A percentile compares a stretch with the other conserved stretches of the same genome.
Conservation (phyloP, 2,329 filamentous ascomycete genomes). For the Paraphoma chrysanthemicola region DNA sequence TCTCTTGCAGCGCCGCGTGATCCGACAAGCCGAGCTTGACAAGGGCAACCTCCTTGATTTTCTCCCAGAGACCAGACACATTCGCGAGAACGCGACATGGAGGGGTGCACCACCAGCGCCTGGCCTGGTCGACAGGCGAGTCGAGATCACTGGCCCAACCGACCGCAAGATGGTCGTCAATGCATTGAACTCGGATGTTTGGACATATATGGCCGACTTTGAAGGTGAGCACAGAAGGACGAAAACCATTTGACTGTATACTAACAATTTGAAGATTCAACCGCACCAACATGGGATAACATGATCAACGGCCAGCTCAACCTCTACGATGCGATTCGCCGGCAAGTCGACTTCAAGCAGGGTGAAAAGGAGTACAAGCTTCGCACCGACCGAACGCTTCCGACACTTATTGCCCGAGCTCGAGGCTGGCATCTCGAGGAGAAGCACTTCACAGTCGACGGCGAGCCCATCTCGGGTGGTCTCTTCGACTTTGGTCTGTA, state of each 20-base stretch:
- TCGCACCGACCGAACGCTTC: slow-evolving; percentile 83
- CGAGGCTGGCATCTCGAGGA: slow-evolving; percentile 98
- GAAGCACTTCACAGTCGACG: slow-evolving; percentile 96
- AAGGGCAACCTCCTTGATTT: slow-evolving; percentile 89
- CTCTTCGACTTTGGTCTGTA: slow-evolving; percentile 98
- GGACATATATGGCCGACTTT: slow-evolving; percentile 99
- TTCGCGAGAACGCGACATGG: slow-evolving; percentile 94
- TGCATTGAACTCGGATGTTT: slow-evolving; percentile 92
- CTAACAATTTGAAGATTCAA: slow-evolving; percentile 72
- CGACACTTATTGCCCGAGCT: slow-evolving; percentile 92
- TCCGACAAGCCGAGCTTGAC: slow-evolving; percentile 92
- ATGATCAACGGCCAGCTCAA: slow-evolving; percentile 99
- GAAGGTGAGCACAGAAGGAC: slow-evolving; percentile 69
- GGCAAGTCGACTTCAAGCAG: slow-evolving; percentile 94
- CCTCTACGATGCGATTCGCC: slow-evolving; percentile 93
- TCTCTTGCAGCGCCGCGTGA: slow-evolving; percentile 83
- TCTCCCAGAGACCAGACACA: slow-evolving; percentile 92
- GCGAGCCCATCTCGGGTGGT: slow-evolving; percentile 88
- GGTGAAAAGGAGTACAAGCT: slow-evolving; percentile 97
- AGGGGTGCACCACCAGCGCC: slow-evolving; percentile 90
- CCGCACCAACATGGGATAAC: slow-evolving; percentile 96
- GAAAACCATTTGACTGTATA: too few relatives aligned
- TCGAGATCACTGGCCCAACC: slow-evolving; percentile 96
- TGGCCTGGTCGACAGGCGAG: slow-evolving; percentile 88
- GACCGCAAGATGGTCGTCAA: slow-evolving; percentile 99